phyloP scores from a whole-genome alignment of 2,329 filamentous ascomycete genomes.

The Ceratocystis alfenasii region DNA sequence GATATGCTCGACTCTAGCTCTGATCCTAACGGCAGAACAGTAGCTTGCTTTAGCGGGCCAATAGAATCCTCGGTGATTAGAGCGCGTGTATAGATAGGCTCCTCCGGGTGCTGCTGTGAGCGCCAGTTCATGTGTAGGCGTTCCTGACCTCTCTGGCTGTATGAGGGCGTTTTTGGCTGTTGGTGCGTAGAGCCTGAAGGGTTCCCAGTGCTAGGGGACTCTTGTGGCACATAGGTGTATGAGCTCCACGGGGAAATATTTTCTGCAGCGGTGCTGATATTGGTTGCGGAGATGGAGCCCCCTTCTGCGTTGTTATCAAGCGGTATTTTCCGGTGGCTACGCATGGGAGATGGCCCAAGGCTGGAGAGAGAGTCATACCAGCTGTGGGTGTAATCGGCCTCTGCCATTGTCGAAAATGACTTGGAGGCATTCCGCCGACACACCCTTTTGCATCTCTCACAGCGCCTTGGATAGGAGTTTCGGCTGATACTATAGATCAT shows the following conservation, averaged over 20 bases:
- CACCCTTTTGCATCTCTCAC: background rate
- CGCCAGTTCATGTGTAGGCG: background rate
- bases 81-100: background rate
- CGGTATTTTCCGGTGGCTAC: background rate
- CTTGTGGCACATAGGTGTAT: background rate
- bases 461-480: background rate
- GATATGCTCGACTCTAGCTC: background rate
- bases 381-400: background rate
- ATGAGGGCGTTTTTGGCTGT: background rate
- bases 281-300: background rate
- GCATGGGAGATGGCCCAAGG: background rate
- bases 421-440: background rate
- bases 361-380: background rate
- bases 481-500: background rate
- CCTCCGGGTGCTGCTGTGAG: background rate
- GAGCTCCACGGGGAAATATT: background rate
- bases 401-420: background rate
- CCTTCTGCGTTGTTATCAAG: background rate
- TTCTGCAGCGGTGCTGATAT: background rate
- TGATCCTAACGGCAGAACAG: background rate
- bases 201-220: background rate
- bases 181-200: background rate
- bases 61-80: background rate
- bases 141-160: background rate
- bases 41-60: background rate